Evolutionary conservation across 225 moss, liverwort and hornwort genomes (phyloP).

Genomic region (Polytrichum formosum): DNA sequence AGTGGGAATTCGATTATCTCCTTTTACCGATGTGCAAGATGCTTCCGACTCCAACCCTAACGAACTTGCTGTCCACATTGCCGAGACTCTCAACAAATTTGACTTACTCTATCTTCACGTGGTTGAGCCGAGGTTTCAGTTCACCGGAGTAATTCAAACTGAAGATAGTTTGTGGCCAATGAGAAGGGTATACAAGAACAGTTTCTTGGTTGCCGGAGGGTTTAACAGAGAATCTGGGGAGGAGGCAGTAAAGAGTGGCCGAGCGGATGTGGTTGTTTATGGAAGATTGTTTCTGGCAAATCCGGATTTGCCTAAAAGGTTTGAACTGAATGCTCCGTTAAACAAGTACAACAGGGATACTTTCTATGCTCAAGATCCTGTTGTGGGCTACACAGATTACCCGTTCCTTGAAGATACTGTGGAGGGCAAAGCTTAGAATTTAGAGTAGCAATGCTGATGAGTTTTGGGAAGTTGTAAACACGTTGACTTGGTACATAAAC

Average conservation of each 20-base stretch:
- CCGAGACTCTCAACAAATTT: slow-evolving; percentile 21
- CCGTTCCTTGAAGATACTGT: slow-evolving; percentile 15
- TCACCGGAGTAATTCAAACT: not conserved
- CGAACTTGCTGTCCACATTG: slow-evolving; percentile 8
- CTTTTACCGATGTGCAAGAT: not conserved
- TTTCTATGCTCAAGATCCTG: slow-evolving; percentile 23
- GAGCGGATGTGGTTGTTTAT: slow-evolving; percentile 21
- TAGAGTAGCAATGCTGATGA: too few species aligned
- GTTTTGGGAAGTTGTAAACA: too few species aligned
- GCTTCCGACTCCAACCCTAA: slow-evolving; percentile 13
- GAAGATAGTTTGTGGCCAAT: slow-evolving; percentile 32
- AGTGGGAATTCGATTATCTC: slow-evolving; percentile 32
- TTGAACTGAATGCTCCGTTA: slow-evolving; percentile 12
- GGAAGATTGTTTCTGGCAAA: slow-evolving; percentile 31
- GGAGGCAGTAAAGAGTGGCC: slow-evolving; percentile 16
- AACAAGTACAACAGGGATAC: slow-evolving; percentile 16
- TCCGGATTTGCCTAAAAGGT: slow-evolving; percentile 33
- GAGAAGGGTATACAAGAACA: slow-evolving; percentile 26
- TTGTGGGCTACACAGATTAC: slow-evolving; percentile 27
- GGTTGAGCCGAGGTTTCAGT: slow-evolving; percentile 43
- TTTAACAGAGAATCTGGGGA: slow-evolving; percentile 18
- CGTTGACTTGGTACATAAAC: too few species aligned
- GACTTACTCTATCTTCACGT: slow-evolving; percentile 37
- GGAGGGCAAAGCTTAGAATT: not conserved
- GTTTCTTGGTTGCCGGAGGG: slow-evolving; percentile 13